Evolutionary conservation across 108 stramenopile genomes (phyloP).

Genomic region (Cyclotella baltica): DNA sequence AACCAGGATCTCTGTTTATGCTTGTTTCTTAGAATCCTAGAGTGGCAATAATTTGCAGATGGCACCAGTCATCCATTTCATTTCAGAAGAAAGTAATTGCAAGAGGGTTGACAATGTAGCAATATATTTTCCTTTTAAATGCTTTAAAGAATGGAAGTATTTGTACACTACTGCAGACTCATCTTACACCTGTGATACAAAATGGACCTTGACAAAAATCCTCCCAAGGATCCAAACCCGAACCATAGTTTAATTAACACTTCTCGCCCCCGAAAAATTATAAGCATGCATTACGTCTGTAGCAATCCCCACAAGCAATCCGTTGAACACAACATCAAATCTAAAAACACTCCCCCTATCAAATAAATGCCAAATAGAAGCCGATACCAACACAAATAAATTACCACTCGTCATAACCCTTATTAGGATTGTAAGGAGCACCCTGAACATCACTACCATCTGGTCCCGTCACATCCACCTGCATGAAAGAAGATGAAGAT

Average conservation of each 20-base stretch:
- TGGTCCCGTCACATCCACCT: conserved; percentile 92
- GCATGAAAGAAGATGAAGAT: no score
- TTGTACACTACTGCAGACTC: conserved; percentile 25
- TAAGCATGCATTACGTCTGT: background rate
- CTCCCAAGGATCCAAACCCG: background rate
- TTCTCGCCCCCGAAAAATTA: conserved; percentile 1
- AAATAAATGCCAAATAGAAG: background rate
- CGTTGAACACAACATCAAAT: background rate
- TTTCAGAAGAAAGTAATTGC: no score
- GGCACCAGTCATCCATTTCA: no score
- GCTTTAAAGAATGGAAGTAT: conserved; percentile 15
- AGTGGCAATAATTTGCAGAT: no score
- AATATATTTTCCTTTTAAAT: conserved; percentile 9
- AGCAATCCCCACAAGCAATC: background rate
- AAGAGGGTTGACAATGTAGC: no score
- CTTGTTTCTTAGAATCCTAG: no score
- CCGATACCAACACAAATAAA: background rate
- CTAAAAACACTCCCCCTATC: background rate
- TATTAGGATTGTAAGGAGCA: conserved; percentile 53
- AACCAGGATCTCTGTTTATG: no score
- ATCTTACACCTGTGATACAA: conserved; percentile 2
- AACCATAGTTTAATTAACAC: background rate
- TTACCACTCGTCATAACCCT: conserved; percentile 48
- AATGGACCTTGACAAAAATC: background rate
- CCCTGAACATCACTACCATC: conserved; percentile 86